Evolutionary conservation across 108 stramenopile genomes (phyloP).

Genomic region (Cyclotella sp.): DNA sequence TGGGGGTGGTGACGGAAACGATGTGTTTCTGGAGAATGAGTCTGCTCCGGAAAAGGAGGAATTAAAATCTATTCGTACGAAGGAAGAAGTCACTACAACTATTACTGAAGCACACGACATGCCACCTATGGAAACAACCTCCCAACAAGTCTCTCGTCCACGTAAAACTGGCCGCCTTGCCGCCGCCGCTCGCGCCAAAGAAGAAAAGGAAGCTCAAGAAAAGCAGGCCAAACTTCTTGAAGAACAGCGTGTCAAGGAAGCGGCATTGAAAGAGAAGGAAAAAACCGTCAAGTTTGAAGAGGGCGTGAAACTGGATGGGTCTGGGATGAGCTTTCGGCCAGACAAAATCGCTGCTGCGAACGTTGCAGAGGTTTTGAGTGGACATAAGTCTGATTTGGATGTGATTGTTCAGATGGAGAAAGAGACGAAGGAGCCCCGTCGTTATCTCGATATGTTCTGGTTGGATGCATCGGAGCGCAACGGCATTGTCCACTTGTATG

Average conservation of each 20-base stretch:
- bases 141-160: conserved; percentile 1
- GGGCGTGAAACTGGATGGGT: conserved; percentile 47
- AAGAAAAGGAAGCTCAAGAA: conserved; percentile 36
- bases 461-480: conserved; percentile 93
- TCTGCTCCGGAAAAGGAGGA: conserved; percentile 2
- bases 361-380: not conserved
- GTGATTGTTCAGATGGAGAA: conserved; percentile 20
- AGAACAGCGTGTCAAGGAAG: conserved; percentile 23
- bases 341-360: conserved; percentile 62
- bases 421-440: conserved; percentile 34
- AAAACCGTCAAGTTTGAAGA: conserved; percentile 17
- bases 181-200: conserved; percentile 30
- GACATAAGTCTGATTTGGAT: conserved; percentile 27
- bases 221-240: conserved; percentile 13
- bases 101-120: not conserved
- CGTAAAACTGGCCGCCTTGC: conserved; percentile 25
- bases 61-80: not conserved
- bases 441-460: conserved; percentile 92
- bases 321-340: conserved; percentile 61
- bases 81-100: not conserved
- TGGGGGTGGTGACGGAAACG: conserved; percentile 32
- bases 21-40: conserved; percentile 9
- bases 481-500: conserved; percentile 93
- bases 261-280: not conserved
- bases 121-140: not conserved